Evolutionary conservation across 2,329 filamentous ascomycete species (phyloP), one percentile per base, ranked within the genome.

Genomic region (Grosmannia serpens): DNA sequence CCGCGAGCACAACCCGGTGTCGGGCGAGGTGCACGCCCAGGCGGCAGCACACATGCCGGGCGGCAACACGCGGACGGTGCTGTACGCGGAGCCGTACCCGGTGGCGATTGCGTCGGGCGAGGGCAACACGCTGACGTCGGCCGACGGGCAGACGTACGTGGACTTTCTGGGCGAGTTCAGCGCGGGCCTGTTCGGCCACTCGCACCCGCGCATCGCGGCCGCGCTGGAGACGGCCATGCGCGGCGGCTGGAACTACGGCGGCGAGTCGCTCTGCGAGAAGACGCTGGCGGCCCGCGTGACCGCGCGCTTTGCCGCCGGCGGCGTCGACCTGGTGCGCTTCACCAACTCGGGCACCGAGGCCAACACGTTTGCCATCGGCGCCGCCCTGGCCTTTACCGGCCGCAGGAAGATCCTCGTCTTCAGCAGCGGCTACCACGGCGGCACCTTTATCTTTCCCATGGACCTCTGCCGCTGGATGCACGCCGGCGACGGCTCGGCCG

Each of bases 161-260:
- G 84, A 88, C 64, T 73, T 87, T 7, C 71, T 84, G 1, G 78
- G 79, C 33, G 84, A 88, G 67, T 82, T 81, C 64, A 82, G 81
- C 0, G 85, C 85, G 1, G 83, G 81, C 1, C 73, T 88, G 15
- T 87, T 81, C 65, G 85, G 85, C 0, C 85, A 88, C 68, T 84
- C 80, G 0, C 75, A 86, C 56, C 76, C 79, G 0, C 62, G 71
- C 6, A 60, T 60, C 41, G 53, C 53, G 10, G 53, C n/a, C 8
- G 47, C 59, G 26, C 31, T 60, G 27, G n/a, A 56, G 29, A 31
- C 41, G 24, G 57, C 57, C n/a, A 29, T 58, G 15, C 57, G 66
- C 63, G 22, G 51, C 1, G 82, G 83, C 2, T 70, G 82, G 61
- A 84, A 76, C 59, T 73, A 82, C 20, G 80, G 83, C 8, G 77